A percentile compares a stretch with the other conserved stretches of the same genome.
Evolutionary conservation across 306 rosid genomes (phyloP).

Genomic region (Lotus japonicus): DNA sequence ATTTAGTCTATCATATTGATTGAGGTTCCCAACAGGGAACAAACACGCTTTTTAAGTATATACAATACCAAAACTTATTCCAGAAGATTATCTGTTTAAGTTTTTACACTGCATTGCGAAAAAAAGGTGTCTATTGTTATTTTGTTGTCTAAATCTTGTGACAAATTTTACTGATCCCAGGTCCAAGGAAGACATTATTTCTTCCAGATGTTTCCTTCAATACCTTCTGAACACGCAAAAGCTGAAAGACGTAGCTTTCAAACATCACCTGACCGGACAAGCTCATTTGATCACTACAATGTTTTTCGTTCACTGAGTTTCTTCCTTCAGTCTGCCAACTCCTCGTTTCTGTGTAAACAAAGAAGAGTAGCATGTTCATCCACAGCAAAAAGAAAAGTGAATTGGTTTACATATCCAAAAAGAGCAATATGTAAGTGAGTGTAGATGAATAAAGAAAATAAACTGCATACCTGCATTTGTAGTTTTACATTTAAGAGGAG

Average conservation of each 20-base stretch:
- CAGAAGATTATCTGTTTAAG: background rate
- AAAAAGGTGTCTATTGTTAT: background rate
- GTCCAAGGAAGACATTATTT: slow-evolving; percentile 24
- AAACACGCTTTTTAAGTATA: no score
- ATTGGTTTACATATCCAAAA: slow-evolving; percentile 12
- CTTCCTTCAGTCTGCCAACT: slow-evolving; percentile 30
- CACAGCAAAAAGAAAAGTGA: slow-evolving; percentile 24
- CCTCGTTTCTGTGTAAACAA: slow-evolving; percentile 34
- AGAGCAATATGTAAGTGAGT: background rate
- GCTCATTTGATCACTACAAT: slow-evolving; percentile 18
- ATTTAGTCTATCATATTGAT: no score
- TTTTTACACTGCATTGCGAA: background rate
- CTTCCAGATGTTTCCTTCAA: slow-evolving; percentile 33
- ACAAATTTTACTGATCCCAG: slow-evolving; percentile 11
- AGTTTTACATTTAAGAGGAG: slow-evolving; percentile 33
- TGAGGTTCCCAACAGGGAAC: no score
- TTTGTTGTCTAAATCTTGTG: background rate
- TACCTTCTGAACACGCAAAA: slow-evolving; percentile 65
- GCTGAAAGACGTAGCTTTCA: slow-evolving; percentile 56
- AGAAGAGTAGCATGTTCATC: slow-evolving; percentile 8
- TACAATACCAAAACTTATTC: background rate
- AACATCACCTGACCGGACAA: slow-evolving; percentile 51
- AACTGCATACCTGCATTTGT: slow-evolving; percentile 45
- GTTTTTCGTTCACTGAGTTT: slow-evolving; percentile 15
- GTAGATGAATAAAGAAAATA: background rate